A percentile compares a stretch with the other conserved stretches of the same genome.
These are phyloP conservation scores for Ophiosphaerella korrae DNA, from an alignment of 2,329 filamentous ascomycete species.

Conservation along the genomic window DNA sequence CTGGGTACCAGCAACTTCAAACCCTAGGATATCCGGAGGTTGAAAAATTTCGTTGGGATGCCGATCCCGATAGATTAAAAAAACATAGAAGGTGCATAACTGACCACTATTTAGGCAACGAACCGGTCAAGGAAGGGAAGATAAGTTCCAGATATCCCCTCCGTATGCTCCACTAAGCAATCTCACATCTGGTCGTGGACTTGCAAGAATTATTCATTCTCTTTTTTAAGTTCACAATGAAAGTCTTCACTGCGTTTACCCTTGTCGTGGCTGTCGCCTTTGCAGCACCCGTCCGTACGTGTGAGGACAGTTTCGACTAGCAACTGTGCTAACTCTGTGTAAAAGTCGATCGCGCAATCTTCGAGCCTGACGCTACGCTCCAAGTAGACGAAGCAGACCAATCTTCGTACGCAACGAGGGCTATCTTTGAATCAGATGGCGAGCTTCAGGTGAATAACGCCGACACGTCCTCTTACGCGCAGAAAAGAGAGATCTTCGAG, in stretches of 20 bases:
- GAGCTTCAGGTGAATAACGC: constrained; percentile 4
- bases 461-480: constrained; percentile 3
- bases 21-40: no score
- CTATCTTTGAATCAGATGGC: constrained; percentile 1
- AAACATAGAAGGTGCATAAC: not conserved
- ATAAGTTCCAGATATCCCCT: constrained; percentile 1
- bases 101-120: not conserved
- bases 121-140: not conserved
- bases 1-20: no score
- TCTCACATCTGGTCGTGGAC: not conserved
- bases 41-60: no score
- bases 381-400: not conserved
- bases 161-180: no score
- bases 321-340: not conserved
- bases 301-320: not conserved
- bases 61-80: not conserved
- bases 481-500: not conserved
- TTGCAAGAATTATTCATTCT: not conserved
- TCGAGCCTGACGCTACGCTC: not conserved
- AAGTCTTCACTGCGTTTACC: not conserved
- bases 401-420: constrained; percentile 1
- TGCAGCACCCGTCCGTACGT: constrained; percentile 1
- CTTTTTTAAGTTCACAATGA: not conserved
- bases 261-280: constrained; percentile 1
- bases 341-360: not conserved